phyloP scores from a whole-genome alignment of 2,329 filamentous ascomycete genomes.

The Epicoccum nigrum region DNA sequence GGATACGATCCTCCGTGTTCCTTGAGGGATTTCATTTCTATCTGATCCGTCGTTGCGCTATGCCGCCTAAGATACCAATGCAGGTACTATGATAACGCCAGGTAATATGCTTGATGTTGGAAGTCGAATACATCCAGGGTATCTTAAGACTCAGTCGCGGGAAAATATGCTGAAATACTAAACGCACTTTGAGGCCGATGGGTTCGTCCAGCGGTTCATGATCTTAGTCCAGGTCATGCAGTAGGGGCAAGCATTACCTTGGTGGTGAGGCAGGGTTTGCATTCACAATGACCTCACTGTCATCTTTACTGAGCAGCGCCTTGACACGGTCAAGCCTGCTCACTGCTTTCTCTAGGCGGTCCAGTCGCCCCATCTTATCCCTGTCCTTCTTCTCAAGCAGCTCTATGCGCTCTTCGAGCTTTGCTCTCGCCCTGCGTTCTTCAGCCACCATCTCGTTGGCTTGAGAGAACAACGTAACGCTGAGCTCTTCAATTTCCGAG shows the following conservation, averaged over 20 bases:
- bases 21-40: neutral
- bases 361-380: slow-evolving; percentile 72
- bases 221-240: neutral
- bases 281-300: neutral
- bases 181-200: neutral
- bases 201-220: neutral
- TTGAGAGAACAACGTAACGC: slow-evolving; percentile 76
- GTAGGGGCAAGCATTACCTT: neutral
- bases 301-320: slow-evolving; percentile 57
- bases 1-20: neutral
- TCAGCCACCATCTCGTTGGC: slow-evolving; percentile 87
- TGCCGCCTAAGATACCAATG: no score
- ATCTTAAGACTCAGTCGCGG: slow-evolving; percentile 6
- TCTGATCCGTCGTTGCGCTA: no score
- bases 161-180: neutral
- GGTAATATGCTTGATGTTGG: slow-evolving; percentile 1
- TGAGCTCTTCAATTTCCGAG: slow-evolving; percentile 79
- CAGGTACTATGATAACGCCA: neutral
- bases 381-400: slow-evolving; percentile 71
- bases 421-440: slow-evolving; percentile 73
- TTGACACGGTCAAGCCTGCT: slow-evolving; percentile 73
- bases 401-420: slow-evolving; percentile 72
- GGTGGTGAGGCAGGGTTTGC: slow-evolving; percentile 5
- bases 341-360: slow-evolving; percentile 73
- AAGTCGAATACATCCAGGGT: slow-evolving; percentile 4